A percentile compares a stretch with the other conserved stretches of the same genome.
These are phyloP conservation scores for Colletotrichum orchidophilum DNA, from an alignment of 2,329 filamentous ascomycete species.

Conservation along the genomic window DNA sequence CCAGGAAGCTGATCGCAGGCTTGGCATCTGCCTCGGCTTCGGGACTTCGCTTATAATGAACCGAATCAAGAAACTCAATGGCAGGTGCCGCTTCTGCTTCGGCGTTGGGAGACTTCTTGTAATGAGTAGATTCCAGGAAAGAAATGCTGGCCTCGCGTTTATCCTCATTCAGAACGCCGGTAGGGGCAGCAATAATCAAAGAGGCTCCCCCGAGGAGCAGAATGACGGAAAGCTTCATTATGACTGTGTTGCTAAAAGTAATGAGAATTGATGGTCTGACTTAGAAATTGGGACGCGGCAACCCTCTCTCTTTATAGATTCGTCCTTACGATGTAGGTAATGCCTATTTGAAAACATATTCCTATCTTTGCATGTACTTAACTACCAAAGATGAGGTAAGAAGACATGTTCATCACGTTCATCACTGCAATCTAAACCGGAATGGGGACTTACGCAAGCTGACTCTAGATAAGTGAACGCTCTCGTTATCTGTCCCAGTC, in stretches of 20 bases:
- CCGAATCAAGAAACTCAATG: constrained; percentile 4
- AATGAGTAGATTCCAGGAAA: neutral
- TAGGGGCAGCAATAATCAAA: constrained; percentile 1
- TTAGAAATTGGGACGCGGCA: neutral
- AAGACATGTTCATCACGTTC: too few species aligned
- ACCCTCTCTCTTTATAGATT: neutral
- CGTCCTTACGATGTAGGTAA: too few species aligned
- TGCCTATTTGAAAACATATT: too few species aligned
- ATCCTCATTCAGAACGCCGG: neutral
- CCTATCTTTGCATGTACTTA: too few species aligned
- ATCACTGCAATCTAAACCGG: too few species aligned
- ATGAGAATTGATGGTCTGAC: neutral
- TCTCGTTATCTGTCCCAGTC: neutral
- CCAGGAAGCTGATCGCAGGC: constrained; percentile 2
- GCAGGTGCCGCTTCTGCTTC: neutral
- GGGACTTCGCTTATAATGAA: constrained; percentile 12
- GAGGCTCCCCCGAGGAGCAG: constrained; percentile 1
- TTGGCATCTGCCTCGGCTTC: constrained; percentile 1
- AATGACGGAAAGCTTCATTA: neutral
- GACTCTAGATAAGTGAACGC: too few species aligned
- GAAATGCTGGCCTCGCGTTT: neutral
- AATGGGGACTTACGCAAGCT: too few species aligned
- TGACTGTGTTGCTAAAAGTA: neutral
- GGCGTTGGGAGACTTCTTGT: neutral
- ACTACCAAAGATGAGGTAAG: too few species aligned